Evolutionary conservation across 768 basidiomycete species (phyloP).

Genomic region (Zangia roseola): DNA sequence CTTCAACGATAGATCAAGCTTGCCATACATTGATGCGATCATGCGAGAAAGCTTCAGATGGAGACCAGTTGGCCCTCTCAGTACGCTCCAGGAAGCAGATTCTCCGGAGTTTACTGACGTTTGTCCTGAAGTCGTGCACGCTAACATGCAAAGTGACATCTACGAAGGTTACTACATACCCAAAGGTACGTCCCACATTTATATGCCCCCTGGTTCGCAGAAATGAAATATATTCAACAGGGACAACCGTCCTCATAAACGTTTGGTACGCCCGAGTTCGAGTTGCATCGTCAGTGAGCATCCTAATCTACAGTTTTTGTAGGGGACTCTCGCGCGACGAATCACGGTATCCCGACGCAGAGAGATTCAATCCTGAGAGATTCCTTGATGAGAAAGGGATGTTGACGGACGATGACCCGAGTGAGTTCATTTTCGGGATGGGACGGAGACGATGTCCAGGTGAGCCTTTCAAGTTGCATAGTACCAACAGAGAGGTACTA

Average conservation of each 20-base stretch:
- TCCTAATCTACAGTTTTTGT: background rate
- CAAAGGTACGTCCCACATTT: slow-evolving; percentile 30
- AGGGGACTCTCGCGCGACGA: slow-evolving; percentile 8
- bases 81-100: background rate
- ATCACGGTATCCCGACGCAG: slow-evolving; percentile 6
- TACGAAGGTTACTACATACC: slow-evolving; percentile 52
- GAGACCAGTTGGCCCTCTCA: slow-evolving; percentile 6
- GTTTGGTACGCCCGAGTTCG: background rate
- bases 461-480: too few relatives aligned
- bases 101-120: background rate
- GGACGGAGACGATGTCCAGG: slow-evolving; percentile 3
- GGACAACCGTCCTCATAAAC: background rate
- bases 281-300: background rate
- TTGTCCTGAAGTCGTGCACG: slow-evolving; percentile 14
- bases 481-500: too few relatives aligned
- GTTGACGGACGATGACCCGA: background rate
- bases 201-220: too few relatives aligned
- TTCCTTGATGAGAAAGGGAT: slow-evolving; percentile 2
- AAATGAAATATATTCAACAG: background rate
- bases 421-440: slow-evolving; percentile 2
- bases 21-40: slow-evolving; percentile 13
- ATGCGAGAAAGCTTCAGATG: slow-evolving; percentile 11
- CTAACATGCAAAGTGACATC: slow-evolving; percentile 35
- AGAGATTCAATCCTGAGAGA: slow-evolving; percentile 10
- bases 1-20: slow-evolving; percentile 5